Evolutionary conservation across 202 grass and related monocot genomes (phyloP).

Genomic region (Bolboschoenoplectus hybrid): DNA sequence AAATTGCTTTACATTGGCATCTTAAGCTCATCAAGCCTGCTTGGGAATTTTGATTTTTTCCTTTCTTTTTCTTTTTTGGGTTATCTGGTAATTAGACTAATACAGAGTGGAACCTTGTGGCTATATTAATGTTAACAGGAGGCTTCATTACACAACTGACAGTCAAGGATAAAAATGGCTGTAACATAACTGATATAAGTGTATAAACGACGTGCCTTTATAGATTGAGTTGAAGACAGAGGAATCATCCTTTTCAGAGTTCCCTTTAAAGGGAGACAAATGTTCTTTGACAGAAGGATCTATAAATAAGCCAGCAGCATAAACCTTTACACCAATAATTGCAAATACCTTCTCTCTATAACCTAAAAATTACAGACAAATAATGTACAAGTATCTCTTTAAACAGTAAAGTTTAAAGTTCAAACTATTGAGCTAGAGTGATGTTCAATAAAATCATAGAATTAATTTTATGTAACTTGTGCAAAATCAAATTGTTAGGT

Average conservation of each 20-base stretch:
- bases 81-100: background rate
- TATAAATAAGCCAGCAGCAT: conserved; percentile 76
- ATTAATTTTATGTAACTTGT: background rate
- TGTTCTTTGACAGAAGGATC: conserved; percentile 49
- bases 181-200: background rate
- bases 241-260: conserved; percentile 48
- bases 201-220: conserved; percentile 50
- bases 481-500: background rate
- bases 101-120: background rate
- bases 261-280: conserved; percentile 52
- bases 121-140: background rate
- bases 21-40: background rate
- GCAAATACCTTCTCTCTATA: conserved; percentile 92
- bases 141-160: conserved; percentile 8
- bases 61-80: background rate
- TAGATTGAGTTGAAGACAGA: conserved; percentile 74
- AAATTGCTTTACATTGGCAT: conserved; percentile 29
- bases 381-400: conserved; percentile 7
- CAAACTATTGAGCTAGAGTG: background rate
- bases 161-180: background rate
- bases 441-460: background rate
- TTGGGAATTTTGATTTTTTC: background rate
- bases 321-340: conserved; percentile 78
- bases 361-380: conserved; percentile 54
- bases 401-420: background rate